Percentiles rank a stretch among this genome's conserved stretches.
phyloP scores from a whole-genome alignment of 2,329 filamentous ascomycete genomes.

The Fusarium albosuccineum region DNA sequence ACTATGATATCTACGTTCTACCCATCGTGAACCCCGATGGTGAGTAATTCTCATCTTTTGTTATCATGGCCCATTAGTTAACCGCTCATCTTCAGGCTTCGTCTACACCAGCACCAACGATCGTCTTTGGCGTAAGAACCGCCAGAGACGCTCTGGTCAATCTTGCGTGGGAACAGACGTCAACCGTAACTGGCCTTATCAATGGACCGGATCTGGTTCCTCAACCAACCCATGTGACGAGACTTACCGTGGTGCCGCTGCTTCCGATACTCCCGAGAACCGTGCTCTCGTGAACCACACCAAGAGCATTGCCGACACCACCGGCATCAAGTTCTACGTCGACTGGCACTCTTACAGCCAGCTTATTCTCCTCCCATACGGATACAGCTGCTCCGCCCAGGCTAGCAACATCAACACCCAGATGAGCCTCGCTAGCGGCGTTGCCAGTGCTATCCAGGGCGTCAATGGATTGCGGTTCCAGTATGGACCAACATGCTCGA shows the following conservation, averaged over 20 bases:
- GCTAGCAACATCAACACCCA: slow-evolving; percentile 63
- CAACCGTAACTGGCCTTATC: slow-evolving; percentile 72
- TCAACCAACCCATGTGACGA: slow-evolving; percentile 65
- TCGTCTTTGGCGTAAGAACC: slow-evolving; percentile 74
- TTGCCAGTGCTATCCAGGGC: slow-evolving; percentile 63
- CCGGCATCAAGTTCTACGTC: slow-evolving; percentile 70
- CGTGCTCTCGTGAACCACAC: slow-evolving; percentile 56
- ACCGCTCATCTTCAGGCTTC: slow-evolving; percentile 59
- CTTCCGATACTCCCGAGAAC: slow-evolving; percentile 64
- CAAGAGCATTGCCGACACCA: slow-evolving; percentile 50
- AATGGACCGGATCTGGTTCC: slow-evolving; percentile 64
- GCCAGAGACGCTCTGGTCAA: slow-evolving; percentile 56
- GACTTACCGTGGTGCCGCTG: slow-evolving; percentile 59
- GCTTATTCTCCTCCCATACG: slow-evolving; percentile 68
- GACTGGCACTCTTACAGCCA: slow-evolving; percentile 76
- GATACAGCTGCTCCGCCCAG: slow-evolving; percentile 66
- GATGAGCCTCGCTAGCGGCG: slow-evolving; percentile 61
- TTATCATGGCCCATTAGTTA: too few relatives aligned
- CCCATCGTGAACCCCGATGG: slow-evolving; percentile 73
- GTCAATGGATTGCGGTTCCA: slow-evolving; percentile 56
- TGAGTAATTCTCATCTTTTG: slow-evolving; percentile 27
- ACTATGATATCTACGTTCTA: slow-evolving; percentile 75
- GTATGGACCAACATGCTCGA: slow-evolving; percentile 68
- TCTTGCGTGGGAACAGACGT: slow-evolving; percentile 66
- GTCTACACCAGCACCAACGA: slow-evolving; percentile 58